These are phyloP conservation scores for Posidonia australis DNA, from an alignment of 106 monocot species.

Conservation along the genomic window DNA sequence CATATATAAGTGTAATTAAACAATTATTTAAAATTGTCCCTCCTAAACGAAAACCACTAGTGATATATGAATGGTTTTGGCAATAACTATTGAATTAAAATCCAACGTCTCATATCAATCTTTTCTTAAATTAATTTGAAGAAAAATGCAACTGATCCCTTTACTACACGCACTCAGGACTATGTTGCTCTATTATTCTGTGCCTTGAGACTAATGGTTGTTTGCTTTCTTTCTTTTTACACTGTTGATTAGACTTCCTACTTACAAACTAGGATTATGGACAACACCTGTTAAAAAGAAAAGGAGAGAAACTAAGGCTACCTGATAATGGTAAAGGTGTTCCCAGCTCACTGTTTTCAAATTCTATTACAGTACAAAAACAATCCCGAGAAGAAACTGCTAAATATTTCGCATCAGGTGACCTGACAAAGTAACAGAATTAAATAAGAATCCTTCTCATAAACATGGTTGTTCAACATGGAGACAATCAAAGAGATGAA, in stretches of 20 bases:
- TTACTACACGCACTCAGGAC: too few relatives aligned
- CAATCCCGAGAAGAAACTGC: conserved; percentile 82
- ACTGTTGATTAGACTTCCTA: not conserved
- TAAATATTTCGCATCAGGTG: conserved; percentile 68
- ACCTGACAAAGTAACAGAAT: conserved; percentile 32
- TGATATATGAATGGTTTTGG: too few relatives aligned
- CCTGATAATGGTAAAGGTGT: conserved; percentile 40
- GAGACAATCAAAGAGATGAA: not conserved
- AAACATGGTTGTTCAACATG: not conserved
- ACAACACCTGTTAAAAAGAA: not conserved
- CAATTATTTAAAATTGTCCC: too few relatives aligned
- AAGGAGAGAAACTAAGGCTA: conserved; percentile 5
- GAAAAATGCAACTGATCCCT: too few relatives aligned
- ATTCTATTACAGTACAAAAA: conserved; percentile 78
- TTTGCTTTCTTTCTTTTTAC: not conserved
- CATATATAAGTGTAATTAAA: too few relatives aligned
- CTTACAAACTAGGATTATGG: not conserved
- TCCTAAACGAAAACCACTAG: too few relatives aligned
- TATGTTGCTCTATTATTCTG: too few relatives aligned
- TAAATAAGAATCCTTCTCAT: not conserved
- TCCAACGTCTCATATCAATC: too few relatives aligned
- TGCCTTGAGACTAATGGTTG: too few relatives aligned
- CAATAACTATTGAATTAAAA: too few relatives aligned
- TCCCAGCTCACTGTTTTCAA: conserved; percentile 80
- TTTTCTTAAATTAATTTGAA: too few relatives aligned